Percentiles rank a stretch among this genome's conserved stretches.
Evolutionary conservation across 306 rosid species (phyloP).

Genomic region (Hylodesmum podocarpum): DNA sequence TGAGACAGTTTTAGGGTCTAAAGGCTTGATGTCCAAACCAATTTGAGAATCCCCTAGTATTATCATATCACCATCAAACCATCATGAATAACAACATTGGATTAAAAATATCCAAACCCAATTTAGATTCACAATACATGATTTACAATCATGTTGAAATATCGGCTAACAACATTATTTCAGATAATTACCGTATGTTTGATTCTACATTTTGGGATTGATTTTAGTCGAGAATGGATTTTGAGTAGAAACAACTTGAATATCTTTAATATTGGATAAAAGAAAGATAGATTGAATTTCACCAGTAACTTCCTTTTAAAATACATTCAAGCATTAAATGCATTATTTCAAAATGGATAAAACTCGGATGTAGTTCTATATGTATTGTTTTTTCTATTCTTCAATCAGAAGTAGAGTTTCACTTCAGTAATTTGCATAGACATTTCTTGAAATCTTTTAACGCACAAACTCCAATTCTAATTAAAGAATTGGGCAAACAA

Average conservation of each 20-base stretch:
- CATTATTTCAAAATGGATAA: too few species aligned
- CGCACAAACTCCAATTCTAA: too few species aligned
- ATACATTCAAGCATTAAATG: too few species aligned
- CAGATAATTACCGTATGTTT: not conserved
- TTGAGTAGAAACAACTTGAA: not conserved
- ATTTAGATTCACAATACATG: not conserved
- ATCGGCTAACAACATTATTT: not conserved
- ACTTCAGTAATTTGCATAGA: too few species aligned
- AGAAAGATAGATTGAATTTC: not conserved
- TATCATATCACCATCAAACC: not conserved
- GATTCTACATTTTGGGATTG: not conserved
- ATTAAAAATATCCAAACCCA: not conserved
- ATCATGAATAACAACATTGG: not conserved
- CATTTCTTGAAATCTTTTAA: too few species aligned
- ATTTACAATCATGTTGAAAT: not conserved
- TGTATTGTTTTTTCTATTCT: too few species aligned
- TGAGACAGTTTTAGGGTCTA: constrained; percentile 61
- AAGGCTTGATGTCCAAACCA: constrained; percentile 61
- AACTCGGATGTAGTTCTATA: too few species aligned
- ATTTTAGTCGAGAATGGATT: not conserved
- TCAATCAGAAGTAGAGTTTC: too few species aligned
- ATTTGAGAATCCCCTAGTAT: constrained; percentile 77
- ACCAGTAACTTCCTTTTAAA: not conserved
- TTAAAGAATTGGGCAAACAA: too few species aligned
- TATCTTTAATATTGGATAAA: not conserved